Evolutionary conservation across 2,329 filamentous ascomycete species (phyloP).

Genomic region (Botrytis elliptica): DNA sequence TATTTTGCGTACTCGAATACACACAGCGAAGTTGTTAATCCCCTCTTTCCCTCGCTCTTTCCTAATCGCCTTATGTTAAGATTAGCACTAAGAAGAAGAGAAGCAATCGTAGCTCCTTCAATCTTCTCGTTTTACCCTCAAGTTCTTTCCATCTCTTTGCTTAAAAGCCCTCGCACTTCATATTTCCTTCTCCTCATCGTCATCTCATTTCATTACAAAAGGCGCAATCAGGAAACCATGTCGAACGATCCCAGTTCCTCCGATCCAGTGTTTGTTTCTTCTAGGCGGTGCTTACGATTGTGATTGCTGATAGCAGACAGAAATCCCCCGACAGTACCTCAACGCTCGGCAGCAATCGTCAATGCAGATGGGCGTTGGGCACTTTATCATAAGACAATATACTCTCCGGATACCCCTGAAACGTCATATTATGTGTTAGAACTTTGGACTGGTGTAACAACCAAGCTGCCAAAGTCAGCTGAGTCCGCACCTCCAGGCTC

Average conservation of each 20-base stretch:
- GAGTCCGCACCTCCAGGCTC: background rate
- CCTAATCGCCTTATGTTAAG: background rate
- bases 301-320: background rate
- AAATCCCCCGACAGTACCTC: background rate
- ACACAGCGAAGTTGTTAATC: too few species aligned
- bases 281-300: background rate
- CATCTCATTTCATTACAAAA: background rate
- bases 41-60: background rate
- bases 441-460: background rate
- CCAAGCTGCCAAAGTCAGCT: background rate
- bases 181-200: background rate
- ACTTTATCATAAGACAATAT: background rate
- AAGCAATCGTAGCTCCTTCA: background rate
- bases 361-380: background rate
- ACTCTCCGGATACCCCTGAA: background rate
- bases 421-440: background rate
- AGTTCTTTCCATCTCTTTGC: background rate
- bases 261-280: background rate
- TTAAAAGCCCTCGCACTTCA: background rate
- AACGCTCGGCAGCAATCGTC: background rate
- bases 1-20: background rate
- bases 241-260: background rate
- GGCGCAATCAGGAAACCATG: background rate
- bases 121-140: background rate
- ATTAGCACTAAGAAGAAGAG: background rate